These are phyloP conservation scores for Lactifluus volemus DNA, from an alignment of 768 basidiomycete species.

Conservation along the genomic window DNA sequence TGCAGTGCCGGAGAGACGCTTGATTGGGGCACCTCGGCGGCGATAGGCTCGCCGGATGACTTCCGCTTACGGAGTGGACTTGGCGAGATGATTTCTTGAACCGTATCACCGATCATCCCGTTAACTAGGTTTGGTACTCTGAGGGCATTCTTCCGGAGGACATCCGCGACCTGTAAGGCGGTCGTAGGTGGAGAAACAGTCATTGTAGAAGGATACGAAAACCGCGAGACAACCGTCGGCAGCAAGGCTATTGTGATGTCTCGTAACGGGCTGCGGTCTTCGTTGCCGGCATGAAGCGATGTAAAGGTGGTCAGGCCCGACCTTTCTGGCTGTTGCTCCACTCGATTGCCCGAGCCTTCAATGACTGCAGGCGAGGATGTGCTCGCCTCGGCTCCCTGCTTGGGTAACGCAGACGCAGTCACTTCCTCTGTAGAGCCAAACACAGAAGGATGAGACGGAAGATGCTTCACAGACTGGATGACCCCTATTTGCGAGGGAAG, in stretches of 20 bases:
- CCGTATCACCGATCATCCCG: not conserved
- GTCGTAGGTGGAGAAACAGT: not conserved
- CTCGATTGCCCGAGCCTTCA: not conserved
- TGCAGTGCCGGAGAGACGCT: not conserved
- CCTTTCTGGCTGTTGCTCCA: not conserved
- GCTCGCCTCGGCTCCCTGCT: not conserved
- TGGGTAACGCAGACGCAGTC: not conserved
- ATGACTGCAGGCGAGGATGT: too few relatives aligned
- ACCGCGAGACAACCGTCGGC: not conserved
- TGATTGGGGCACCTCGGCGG: not conserved
- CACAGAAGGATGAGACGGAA: not conserved
- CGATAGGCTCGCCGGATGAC: not conserved
- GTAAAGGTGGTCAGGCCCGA: not conserved
- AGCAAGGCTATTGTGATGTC: not conserved
- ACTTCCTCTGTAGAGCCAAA: not conserved
- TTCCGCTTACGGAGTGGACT: conserved; percentile 1
- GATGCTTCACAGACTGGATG: not conserved
- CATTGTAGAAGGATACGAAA: not conserved
- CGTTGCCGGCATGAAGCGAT: not conserved
- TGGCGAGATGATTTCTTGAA: not conserved
- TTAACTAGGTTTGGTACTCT: not conserved
- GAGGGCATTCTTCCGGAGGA: not conserved
- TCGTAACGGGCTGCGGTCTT: not conserved
- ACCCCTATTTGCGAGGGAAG: not conserved
- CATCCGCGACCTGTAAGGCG: not conserved